Conservation (phyloP, 257 asterid genomes). For the Solanum chiquidenum region DNA sequence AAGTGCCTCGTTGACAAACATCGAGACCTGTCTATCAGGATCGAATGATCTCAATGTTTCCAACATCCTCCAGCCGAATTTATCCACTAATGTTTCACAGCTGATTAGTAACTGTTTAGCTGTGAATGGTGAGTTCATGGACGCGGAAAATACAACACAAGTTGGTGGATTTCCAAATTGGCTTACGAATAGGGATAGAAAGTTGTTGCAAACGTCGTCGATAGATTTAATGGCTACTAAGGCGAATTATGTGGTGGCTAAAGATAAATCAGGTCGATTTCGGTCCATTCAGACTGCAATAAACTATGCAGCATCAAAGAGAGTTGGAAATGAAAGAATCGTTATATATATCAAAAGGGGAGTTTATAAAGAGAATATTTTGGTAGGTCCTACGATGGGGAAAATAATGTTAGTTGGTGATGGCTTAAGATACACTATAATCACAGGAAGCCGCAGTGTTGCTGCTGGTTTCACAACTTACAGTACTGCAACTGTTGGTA, state of each 20-base stretch:
- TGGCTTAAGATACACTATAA: conserved; percentile 49
- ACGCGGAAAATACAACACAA: background rate
- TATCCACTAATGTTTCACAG: conserved; percentile 31
- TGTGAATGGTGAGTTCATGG: conserved; percentile 24
- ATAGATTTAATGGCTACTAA: conserved; percentile 2
- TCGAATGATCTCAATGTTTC: conserved; percentile 36
- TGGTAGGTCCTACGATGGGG: conserved; percentile 32
- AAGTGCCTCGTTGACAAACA: conserved; percentile 54
- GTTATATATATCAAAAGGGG: conserved; percentile 66
- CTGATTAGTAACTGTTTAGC: conserved; percentile 61
- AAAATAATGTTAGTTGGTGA: conserved; percentile 75
- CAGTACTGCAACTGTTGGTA: conserved; percentile 78
- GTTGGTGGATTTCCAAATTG: conserved; percentile 30
- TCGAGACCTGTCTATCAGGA: conserved; percentile 47
- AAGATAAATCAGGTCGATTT: conserved; percentile 59
- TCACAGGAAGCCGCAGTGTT: conserved; percentile 60
- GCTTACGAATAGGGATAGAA: conserved; percentile 29
- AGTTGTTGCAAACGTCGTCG: conserved; percentile 22
- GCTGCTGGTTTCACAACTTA: conserved; percentile 60
- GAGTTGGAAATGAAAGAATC: conserved; percentile 33
- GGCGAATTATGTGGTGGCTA: conserved; percentile 50
- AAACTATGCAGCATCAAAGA: conserved; percentile 28
- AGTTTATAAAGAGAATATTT: conserved; percentile 52
- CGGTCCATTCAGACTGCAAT: conserved; percentile 59
- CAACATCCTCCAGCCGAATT: conserved; percentile 31